Conservation (phyloP, 805 yeast species). For the Candida koratica region DNA sequence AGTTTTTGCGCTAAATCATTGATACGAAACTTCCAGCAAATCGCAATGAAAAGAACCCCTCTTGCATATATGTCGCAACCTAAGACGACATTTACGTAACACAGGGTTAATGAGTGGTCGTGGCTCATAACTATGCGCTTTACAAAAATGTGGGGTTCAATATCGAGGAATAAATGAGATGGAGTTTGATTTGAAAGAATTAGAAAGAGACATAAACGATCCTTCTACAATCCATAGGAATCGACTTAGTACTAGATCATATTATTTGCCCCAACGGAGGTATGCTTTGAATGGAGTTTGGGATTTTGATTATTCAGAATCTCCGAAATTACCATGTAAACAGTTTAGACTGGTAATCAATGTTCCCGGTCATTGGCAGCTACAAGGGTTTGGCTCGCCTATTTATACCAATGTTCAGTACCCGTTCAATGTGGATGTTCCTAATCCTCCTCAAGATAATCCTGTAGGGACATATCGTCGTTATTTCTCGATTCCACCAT, state of each 20-base stretch:
- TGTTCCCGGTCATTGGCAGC: slow-evolving; percentile 37
- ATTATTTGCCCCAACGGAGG: slow-evolving; percentile 13
- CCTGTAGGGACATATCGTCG: slow-evolving; percentile 32
- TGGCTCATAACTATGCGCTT: too few species aligned
- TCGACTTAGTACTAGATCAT: slow-evolving; percentile 15
- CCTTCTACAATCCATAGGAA: neutral
- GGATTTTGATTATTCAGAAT: slow-evolving; percentile 14
- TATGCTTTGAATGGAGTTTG: slow-evolving; percentile 16
- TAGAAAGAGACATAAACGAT: neutral
- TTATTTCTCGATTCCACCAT: slow-evolving; percentile 18
- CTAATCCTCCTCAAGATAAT: slow-evolving; percentile 23
- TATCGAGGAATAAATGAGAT: too few species aligned
- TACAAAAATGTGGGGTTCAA: too few species aligned
- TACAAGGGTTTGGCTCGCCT: slow-evolving; percentile 32
- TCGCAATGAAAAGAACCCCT: too few species aligned
- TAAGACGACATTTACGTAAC: too few species aligned
- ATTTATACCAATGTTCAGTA: slow-evolving; percentile 30
- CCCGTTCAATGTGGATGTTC: slow-evolving; percentile 32
- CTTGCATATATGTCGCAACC: too few species aligned
- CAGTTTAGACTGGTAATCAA: slow-evolving; percentile 1
- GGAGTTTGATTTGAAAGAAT: neutral
- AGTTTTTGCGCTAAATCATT: too few species aligned
- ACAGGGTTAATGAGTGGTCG: too few species aligned
- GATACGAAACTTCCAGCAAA: too few species aligned
- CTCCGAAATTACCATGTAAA: slow-evolving; percentile 11